A percentile compares a stretch with the other conserved stretches of the same genome.
phyloP scores from a whole-genome alignment of 2,329 filamentous ascomycete species.

The Arachnomyces sp. region DNA sequence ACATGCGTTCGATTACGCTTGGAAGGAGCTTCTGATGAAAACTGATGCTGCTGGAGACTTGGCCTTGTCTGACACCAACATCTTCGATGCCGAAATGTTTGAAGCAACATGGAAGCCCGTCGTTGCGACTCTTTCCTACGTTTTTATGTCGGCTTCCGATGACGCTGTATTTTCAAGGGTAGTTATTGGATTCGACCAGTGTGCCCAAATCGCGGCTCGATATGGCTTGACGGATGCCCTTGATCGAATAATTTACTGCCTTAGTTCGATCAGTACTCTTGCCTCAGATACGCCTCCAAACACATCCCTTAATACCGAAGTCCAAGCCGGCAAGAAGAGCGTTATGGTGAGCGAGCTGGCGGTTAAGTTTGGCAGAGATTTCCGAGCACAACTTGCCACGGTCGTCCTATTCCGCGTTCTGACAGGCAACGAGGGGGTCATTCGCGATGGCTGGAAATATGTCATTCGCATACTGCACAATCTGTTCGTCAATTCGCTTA shows the following conservation, averaged over 20 bases:
- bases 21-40: conserved; percentile 88
- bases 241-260: conserved; percentile 83
- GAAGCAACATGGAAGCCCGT: conserved; percentile 92
- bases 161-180: conserved; percentile 91
- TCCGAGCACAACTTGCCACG: conserved; percentile 85
- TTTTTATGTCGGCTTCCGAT: conserved; percentile 97
- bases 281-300: conserved; percentile 67
- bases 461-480: conserved; percentile 90
- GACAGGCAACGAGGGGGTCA: conserved; percentile 69
- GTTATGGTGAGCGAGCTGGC: conserved; percentile 99
- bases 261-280: conserved; percentile 84
- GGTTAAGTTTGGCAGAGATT: conserved; percentile 88
- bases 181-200: conserved; percentile 92
- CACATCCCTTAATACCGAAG: conserved; percentile 86
- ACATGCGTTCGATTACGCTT: conserved; percentile 93
- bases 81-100: conserved; percentile 98
- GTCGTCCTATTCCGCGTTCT: conserved; percentile 93
- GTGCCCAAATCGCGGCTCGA: conserved; percentile 80
- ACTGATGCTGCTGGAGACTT: conserved; percentile 66
- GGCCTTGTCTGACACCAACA: conserved; percentile 76
- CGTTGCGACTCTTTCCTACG: conserved; percentile 88
- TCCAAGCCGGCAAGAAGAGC: conserved; percentile 81
- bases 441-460: conserved; percentile 53
- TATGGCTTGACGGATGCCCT: conserved; percentile 78
- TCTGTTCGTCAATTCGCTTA: conserved; percentile 88